phyloP scores from a whole-genome alignment of 352 stramenopile genomes.

The Lagenidium giganteum region DNA sequence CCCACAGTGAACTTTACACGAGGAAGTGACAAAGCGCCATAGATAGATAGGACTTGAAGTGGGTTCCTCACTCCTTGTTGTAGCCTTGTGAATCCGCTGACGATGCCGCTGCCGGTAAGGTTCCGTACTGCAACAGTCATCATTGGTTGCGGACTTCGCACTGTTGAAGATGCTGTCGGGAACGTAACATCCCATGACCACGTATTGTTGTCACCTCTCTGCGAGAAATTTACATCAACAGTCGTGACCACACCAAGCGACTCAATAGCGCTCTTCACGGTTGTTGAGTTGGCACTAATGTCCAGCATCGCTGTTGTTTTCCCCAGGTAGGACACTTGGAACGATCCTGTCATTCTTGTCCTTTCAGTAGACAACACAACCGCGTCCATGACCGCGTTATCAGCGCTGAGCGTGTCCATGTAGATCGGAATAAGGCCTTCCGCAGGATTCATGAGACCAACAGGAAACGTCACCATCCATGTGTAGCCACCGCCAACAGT shows the following conservation, averaged over 20 bases:
- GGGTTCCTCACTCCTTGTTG: no score
- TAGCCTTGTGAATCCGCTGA: no score
- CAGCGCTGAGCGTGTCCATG: slow-evolving; percentile 24
- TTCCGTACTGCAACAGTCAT: no score
- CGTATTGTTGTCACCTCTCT: background rate
- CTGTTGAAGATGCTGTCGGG: slow-evolving; percentile 15
- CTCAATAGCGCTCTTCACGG: slow-evolving; percentile 24
- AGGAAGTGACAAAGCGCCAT: no score
- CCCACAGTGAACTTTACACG: slow-evolving; percentile 38
- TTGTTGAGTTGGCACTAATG: slow-evolving; percentile 10
- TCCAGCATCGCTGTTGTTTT: slow-evolving; percentile 28
- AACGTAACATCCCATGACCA: slow-evolving; percentile 36
- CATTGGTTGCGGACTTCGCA: no score
- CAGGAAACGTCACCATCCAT: slow-evolving; percentile 55
- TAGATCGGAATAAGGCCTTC: slow-evolving; percentile 27
- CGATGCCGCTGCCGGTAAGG: no score
- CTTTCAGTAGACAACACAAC: slow-evolving; percentile 30
- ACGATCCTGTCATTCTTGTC: slow-evolving; percentile 26
- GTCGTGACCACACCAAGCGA: slow-evolving; percentile 10
- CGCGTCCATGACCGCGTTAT: slow-evolving; percentile 27
- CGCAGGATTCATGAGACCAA: slow-evolving; percentile 23
- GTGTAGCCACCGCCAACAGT: slow-evolving; percentile 28
- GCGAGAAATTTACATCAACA: slow-evolving; percentile 15
- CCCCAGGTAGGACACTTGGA: slow-evolving; percentile 28
- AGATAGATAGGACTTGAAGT: no score